phyloP scores from a whole-genome alignment of 176 grass and related monocot genomes.

The Oryza meyeriana region DNA sequence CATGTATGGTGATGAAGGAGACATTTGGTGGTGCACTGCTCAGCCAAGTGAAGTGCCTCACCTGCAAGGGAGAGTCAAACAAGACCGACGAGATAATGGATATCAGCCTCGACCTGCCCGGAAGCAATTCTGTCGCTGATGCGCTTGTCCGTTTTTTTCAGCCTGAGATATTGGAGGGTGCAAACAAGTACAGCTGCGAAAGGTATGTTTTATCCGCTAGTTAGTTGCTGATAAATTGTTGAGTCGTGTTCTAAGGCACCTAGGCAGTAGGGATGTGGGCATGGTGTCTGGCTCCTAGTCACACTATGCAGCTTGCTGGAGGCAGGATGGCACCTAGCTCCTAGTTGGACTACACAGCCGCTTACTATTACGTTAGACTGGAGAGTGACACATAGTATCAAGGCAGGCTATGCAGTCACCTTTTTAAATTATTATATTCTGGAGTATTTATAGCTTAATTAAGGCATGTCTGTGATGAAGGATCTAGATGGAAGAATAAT shows the following conservation, averaged over 20 bases:
- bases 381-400: neutral
- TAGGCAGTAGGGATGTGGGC: neutral
- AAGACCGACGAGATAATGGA: constrained; percentile 99
- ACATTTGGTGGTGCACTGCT: constrained; percentile 84
- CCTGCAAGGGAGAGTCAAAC: constrained; percentile 93
- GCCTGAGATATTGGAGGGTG: constrained; percentile 86
- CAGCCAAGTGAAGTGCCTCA: constrained; percentile 93
- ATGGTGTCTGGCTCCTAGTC: neutral
- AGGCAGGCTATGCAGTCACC: neutral
- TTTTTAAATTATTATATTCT: neutral
- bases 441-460: neutral
- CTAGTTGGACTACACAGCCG: neutral
- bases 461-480: neutral
- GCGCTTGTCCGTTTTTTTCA: constrained; percentile 77
- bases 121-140: constrained; percentile 74
- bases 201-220: constrained; percentile 40
- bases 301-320: neutral
- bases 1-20: constrained; percentile 66
- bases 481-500: neutral
- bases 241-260: neutral
- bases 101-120: constrained; percentile 77
- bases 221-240: neutral
- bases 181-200: constrained; percentile 89
- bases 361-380: neutral
- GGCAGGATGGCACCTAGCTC: neutral